phyloP scores from a whole-genome alignment of 306 rosid species.

The Prunus dulcis region DNA sequence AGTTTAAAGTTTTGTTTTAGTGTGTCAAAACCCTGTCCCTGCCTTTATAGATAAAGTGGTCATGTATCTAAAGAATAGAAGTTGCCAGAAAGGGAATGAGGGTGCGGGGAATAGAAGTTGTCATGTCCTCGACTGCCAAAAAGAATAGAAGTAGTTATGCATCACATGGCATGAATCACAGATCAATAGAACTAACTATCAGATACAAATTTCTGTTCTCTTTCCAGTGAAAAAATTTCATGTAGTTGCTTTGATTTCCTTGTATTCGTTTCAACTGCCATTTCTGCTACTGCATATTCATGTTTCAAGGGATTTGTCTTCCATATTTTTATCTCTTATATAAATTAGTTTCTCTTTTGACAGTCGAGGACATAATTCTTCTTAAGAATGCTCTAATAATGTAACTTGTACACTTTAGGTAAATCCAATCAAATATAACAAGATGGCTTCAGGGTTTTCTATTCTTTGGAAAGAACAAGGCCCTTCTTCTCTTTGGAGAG shows the following conservation, averaged over 20 bases:
- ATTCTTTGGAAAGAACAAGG: conserved; percentile 69
- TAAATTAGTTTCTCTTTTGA: background rate
- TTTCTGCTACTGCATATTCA: background rate
- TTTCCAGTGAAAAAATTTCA: background rate
- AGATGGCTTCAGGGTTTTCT: conserved; percentile 53
- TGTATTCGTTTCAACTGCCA: background rate
- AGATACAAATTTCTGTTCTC: background rate
- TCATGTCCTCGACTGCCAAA: no score
- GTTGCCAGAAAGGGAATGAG: background rate
- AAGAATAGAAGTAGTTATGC: background rate
- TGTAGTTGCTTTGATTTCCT: background rate
- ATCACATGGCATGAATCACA: background rate
- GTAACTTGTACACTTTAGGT: conserved; percentile 31
- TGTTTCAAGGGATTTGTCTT: background rate
- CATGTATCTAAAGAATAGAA: background rate
- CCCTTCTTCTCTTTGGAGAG: conserved; percentile 71
- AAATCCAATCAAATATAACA: conserved; percentile 53
- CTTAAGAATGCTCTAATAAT: background rate
- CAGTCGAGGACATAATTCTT: background rate
- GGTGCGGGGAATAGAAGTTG: background rate
- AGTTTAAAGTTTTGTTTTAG: background rate
- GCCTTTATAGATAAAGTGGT: background rate
- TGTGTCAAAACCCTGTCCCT: background rate
- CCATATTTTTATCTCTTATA: background rate
- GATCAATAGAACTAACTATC: background rate